These are phyloP conservation scores for Apiospora phragmitis DNA, from an alignment of 2,329 filamentous ascomycete genomes.

Conservation along the genomic window DNA sequence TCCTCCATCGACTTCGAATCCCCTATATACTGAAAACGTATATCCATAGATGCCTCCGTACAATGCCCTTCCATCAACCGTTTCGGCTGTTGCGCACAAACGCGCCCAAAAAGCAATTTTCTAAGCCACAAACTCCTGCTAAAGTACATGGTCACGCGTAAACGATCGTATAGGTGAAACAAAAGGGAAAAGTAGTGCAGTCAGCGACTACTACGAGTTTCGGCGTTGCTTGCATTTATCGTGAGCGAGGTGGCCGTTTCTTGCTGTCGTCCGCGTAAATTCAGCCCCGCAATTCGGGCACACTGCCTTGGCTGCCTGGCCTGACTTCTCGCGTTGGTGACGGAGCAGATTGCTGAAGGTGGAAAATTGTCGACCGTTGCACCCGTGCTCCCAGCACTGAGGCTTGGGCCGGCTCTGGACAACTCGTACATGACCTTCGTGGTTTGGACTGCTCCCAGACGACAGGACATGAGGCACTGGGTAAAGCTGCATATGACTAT, in stretches of 20 bases:
- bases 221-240: conserved; percentile 87
- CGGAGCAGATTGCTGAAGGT: conserved; percentile 93
- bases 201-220: conserved; percentile 34
- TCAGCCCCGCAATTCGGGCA: conserved; percentile 92
- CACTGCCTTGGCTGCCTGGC: conserved; percentile 82
- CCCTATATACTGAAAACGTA: conserved; percentile 4
- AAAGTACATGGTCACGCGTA: neutral
- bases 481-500: conserved; percentile 46
- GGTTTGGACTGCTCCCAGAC: conserved; percentile 33
- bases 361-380: conserved; percentile 92
- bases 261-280: conserved; percentile 84
- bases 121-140: conserved; percentile 1
- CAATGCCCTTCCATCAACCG: neutral
- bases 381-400: conserved; percentile 96
- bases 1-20: neutral
- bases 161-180: conserved; percentile 3
- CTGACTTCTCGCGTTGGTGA: conserved; percentile 93
- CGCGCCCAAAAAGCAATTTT: neutral
- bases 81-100: neutral
- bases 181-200: neutral
- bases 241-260: conserved; percentile 82
- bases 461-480: conserved; percentile 39
- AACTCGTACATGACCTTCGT: conserved; percentile 61
- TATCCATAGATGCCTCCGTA: neutral
- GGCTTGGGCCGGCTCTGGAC: conserved; percentile 84